Evolutionary conservation across 208 protist species (phyloP).

Genomic region (Wallacemonas sp.): DNA sequence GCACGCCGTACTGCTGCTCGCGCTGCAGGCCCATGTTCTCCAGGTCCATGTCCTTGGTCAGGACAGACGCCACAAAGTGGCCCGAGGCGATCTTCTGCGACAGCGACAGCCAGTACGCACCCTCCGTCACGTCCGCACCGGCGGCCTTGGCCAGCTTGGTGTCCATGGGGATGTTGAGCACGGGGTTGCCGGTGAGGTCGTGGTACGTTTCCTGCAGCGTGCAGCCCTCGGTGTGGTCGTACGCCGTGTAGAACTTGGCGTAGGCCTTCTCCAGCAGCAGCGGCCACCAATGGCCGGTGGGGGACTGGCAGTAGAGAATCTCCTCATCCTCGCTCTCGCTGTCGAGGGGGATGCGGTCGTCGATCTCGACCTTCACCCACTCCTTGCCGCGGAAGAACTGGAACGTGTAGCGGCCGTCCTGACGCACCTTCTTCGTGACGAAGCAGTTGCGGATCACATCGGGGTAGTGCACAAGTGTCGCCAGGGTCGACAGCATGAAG

Average conservation of each 20-base stretch:
- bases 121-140: conserved; percentile 31
- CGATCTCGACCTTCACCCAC: conserved; percentile 66
- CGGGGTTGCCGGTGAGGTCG: conserved; percentile 59
- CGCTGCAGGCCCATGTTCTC: conserved; percentile 72
- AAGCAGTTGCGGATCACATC: conserved; percentile 54
- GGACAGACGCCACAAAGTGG: conserved; percentile 53
- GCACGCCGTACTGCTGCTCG: conserved; percentile 78
- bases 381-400: conserved; percentile 51
- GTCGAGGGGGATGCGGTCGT: conserved; percentile 54
- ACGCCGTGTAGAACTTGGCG: conserved; percentile 67
- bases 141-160: conserved; percentile 40
- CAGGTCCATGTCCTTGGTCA: conserved; percentile 62
- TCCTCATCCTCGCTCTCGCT: conserved; percentile 43
- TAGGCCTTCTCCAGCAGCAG: conserved; percentile 75
- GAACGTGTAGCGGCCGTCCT: conserved; percentile 53
- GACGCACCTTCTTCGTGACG: conserved; percentile 39
- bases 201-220: conserved; percentile 55
- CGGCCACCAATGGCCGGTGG: conserved; percentile 58
- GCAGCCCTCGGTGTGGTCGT: conserved; percentile 47
- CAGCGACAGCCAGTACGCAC: conserved; percentile 64
- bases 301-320: conserved; percentile 45
- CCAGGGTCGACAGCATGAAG: conserved; percentile 46
- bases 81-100: conserved; percentile 61
- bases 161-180: conserved; percentile 55
- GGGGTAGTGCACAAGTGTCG: conserved; percentile 38